These are phyloP conservation scores for Thoreauomyces humboldtii DNA, from an alignment of 192 early-diverging fungal species.

Conservation along the genomic window DNA sequence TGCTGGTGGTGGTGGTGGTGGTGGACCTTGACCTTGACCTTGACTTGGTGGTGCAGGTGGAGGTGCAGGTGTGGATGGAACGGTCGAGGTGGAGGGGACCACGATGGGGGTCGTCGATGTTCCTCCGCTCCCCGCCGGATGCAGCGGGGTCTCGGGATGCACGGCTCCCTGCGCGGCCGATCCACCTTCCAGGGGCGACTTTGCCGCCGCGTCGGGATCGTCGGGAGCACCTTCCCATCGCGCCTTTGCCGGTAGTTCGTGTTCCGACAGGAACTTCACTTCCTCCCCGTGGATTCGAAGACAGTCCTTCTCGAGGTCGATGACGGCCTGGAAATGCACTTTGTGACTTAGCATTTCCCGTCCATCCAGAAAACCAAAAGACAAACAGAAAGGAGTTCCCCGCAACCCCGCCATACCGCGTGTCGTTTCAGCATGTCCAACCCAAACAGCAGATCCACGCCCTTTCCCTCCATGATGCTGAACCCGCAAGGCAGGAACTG, in stretches of 20 bases:
- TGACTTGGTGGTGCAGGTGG: too few species aligned
- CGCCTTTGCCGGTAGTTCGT: conserved; percentile 78
- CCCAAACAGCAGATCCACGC: conserved; percentile 88
- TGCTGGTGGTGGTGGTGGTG: too few species aligned
- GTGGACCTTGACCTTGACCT: too few species aligned
- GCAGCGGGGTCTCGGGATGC: background rate
- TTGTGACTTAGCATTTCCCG: background rate
- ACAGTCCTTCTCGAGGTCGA: conserved; percentile 81
- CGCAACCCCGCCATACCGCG: conserved; percentile 45
- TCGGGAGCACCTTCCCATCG: conserved; percentile 19
- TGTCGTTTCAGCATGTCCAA: conserved; percentile 95
- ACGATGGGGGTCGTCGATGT: too few species aligned
- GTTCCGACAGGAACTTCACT: conserved; percentile 87
- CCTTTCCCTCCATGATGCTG: conserved; percentile 90
- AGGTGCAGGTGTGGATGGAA: too few species aligned
- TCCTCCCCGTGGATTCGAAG: conserved; percentile 77
- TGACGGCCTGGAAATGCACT: conserved; percentile 61
- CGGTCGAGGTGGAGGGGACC: too few species aligned
- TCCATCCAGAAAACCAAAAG: background rate
- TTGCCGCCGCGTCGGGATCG: too few species aligned
- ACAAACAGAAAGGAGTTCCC: too few species aligned
- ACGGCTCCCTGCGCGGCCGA: conserved; percentile 15
- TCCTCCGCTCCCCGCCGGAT: too few species aligned
- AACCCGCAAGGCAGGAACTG: conserved; percentile 84
- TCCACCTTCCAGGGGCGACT: conserved; percentile 15